These are phyloP conservation scores for Amaranthus palmeri DNA, from an alignment of 148 eudicot genomes.

Conservation along the genomic window DNA sequence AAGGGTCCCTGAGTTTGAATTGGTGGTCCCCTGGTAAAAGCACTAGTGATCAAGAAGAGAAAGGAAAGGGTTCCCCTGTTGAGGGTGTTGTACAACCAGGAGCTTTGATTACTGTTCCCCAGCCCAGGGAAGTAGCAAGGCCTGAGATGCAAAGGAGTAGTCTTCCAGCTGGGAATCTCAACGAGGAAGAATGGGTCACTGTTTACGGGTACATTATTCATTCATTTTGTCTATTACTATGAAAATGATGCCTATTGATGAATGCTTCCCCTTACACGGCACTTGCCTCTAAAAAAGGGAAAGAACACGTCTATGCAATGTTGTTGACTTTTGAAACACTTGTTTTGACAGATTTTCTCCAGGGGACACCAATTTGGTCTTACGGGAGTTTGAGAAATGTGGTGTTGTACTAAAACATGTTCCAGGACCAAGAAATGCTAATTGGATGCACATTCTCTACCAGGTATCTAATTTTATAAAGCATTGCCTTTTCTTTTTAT, in stretches of 20 bases:
- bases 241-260: neutral
- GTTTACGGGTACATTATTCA: conserved; percentile 69
- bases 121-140: conserved; percentile 87
- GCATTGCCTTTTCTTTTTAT: neutral
- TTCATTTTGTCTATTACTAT: neutral
- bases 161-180: conserved; percentile 52
- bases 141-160: conserved; percentile 73
- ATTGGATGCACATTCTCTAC: conserved; percentile 94
- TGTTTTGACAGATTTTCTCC: conserved; percentile 61
- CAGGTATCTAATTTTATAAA: conserved; percentile 45
- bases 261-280: neutral
- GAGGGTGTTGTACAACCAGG: conserved; percentile 85
- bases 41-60: conserved; percentile 62
- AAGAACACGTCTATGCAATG: too few relatives aligned
- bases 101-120: conserved; percentile 78
- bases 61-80: conserved; percentile 87
- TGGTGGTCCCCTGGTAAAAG: conserved; percentile 82
- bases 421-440: conserved; percentile 94
- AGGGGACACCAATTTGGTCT: conserved; percentile 78
- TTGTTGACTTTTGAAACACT: neutral
- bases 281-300: too few relatives aligned
- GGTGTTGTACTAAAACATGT: conserved; percentile 80
- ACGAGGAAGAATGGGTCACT: conserved; percentile 97
- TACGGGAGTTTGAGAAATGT: conserved; percentile 94
- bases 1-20: conserved; percentile 46